phyloP scores from a whole-genome alignment of 2,329 filamentous ascomycete species.

The Ramichloridium luteum region DNA sequence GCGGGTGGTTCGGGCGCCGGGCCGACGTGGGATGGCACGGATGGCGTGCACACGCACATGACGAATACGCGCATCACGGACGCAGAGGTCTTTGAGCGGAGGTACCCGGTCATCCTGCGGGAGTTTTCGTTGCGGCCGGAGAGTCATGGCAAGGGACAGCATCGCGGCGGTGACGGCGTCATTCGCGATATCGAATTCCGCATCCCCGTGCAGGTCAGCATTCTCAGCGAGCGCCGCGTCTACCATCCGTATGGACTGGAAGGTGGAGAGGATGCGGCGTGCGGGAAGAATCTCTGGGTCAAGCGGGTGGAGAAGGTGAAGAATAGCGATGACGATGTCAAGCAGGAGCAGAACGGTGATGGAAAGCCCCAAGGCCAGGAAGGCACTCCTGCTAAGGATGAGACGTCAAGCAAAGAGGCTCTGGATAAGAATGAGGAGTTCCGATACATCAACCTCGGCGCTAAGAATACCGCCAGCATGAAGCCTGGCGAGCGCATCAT shows the following conservation, averaged over 20 bases:
- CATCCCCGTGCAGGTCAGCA: slow-evolving; percentile 63
- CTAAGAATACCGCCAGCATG: slow-evolving; percentile 71
- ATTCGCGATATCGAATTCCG: slow-evolving; percentile 72
- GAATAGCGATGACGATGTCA: slow-evolving; percentile 18
- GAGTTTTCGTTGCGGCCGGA: slow-evolving; percentile 54
- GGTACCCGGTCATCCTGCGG: slow-evolving; percentile 62
- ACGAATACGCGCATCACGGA: slow-evolving; percentile 79
- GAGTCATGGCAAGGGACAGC: slow-evolving; percentile 52
- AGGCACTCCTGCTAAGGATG: neutral
- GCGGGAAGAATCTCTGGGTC: slow-evolving; percentile 81
- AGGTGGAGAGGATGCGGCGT: slow-evolving; percentile 66
- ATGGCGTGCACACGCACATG: slow-evolving; percentile 73
- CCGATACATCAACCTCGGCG: slow-evolving; percentile 58
- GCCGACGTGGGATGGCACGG: slow-evolving; percentile 58
- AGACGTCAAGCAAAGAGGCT: slow-evolving; percentile 8
- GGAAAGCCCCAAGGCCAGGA: slow-evolving; percentile 1
- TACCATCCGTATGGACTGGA: slow-evolving; percentile 70
- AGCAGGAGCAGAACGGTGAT: slow-evolving; percentile 1
- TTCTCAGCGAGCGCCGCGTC: slow-evolving; percentile 65
- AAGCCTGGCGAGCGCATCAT: slow-evolving; percentile 65
- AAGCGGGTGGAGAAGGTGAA: slow-evolving; percentile 44
- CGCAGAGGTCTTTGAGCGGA: slow-evolving; percentile 63
- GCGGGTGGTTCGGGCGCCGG: slow-evolving; percentile 66
- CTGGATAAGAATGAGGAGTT: slow-evolving; percentile 24
- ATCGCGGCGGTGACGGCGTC: slow-evolving; percentile 64